phyloP scores from a whole-genome alignment of 768 basidiomycete species.

The Clavulina sp. region DNA sequence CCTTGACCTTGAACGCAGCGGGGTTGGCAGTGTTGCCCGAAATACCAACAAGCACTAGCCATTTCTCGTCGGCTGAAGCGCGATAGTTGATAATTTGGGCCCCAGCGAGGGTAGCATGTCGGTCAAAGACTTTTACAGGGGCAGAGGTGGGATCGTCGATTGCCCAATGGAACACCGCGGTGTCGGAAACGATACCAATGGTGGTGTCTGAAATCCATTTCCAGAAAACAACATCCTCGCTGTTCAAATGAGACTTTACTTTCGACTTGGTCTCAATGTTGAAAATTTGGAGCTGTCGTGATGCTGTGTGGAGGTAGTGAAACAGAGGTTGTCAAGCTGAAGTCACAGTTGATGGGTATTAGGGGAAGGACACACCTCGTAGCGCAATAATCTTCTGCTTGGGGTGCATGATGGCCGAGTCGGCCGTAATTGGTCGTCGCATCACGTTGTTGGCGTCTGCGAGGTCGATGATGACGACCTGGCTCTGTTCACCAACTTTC shows the following conservation, averaged over 20 bases:
- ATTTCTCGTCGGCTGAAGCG: slow-evolving; percentile 80
- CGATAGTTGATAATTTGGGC: slow-evolving; percentile 99
- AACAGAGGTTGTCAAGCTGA: not conserved
- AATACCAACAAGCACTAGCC: slow-evolving; percentile 93
- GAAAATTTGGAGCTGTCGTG: slow-evolving; percentile 89
- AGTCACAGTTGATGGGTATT: not conserved
- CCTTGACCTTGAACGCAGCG: slow-evolving; percentile 96
- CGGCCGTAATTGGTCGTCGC: slow-evolving; percentile 90
- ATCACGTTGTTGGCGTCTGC: slow-evolving; percentile 94
- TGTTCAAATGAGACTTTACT: slow-evolving; percentile 87
- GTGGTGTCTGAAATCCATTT: slow-evolving; percentile 90
- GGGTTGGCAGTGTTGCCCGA: slow-evolving; percentile 84
- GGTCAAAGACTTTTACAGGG: slow-evolving; percentile 89
- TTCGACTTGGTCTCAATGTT: slow-evolving; percentile 96
- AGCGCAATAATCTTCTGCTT: slow-evolving; percentile 91
- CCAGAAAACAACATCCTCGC: slow-evolving; percentile 95
- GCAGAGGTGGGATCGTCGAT: slow-evolving; percentile 54
- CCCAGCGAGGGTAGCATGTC: slow-evolving; percentile 83
- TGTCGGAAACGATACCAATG: slow-evolving; percentile 90
- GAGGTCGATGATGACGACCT: slow-evolving; percentile 98
- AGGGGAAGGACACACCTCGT: slow-evolving; percentile 46
- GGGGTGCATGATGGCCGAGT: slow-evolving; percentile 97
- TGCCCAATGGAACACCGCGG: slow-evolving; percentile 85
- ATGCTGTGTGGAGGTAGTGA: slow-evolving; percentile 36
- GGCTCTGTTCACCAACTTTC: slow-evolving; percentile 86